phyloP scores from a whole-genome alignment of 2,329 filamentous ascomycete species.

The Reticulascus tulasneorum region DNA sequence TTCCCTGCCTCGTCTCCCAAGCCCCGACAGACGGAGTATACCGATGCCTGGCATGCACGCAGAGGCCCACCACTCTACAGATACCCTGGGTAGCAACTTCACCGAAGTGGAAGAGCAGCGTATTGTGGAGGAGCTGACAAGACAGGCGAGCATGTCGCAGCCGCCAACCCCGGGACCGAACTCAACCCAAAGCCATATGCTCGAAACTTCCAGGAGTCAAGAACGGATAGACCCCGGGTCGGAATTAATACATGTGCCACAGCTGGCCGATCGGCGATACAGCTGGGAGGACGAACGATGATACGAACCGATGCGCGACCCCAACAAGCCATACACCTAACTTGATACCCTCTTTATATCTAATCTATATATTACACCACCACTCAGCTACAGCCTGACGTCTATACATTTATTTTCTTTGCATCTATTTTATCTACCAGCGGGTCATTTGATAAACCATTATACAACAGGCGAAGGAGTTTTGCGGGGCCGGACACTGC shows the following conservation, averaged over 20 bases:
- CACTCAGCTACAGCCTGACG: too few relatives aligned
- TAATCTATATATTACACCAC: too few relatives aligned
- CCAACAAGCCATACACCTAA: too few relatives aligned
- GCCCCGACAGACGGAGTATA: constrained; percentile 18
- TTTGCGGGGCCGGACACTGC: background rate
- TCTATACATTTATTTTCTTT: constrained; percentile 5
- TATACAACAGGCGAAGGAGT: constrained; percentile 5
- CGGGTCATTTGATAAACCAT: background rate
- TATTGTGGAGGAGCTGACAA: constrained; percentile 22
- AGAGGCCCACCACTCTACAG: constrained; percentile 21
- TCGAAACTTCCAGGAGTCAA: constrained; percentile 24
- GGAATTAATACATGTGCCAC: constrained; percentile 48
- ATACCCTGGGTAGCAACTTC: constrained; percentile 54
- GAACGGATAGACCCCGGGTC: constrained; percentile 39
- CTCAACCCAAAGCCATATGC: too few relatives aligned
- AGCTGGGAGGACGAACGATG: constrained; percentile 44
- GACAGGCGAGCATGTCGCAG: constrained; percentile 17
- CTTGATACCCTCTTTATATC: too few relatives aligned
- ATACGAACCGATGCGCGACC: background rate
- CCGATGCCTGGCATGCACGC: background rate
- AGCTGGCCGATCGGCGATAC: constrained; percentile 44
- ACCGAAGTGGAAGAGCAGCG: constrained; percentile 49
- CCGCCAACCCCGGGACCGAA: constrained; percentile 10
- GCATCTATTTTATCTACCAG: background rate
- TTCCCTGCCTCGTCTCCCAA: constrained; percentile 22